These are phyloP conservation scores for Sporothrix variecibatus DNA, from an alignment of 2,329 filamentous ascomycete species.

Conservation along the genomic window DNA sequence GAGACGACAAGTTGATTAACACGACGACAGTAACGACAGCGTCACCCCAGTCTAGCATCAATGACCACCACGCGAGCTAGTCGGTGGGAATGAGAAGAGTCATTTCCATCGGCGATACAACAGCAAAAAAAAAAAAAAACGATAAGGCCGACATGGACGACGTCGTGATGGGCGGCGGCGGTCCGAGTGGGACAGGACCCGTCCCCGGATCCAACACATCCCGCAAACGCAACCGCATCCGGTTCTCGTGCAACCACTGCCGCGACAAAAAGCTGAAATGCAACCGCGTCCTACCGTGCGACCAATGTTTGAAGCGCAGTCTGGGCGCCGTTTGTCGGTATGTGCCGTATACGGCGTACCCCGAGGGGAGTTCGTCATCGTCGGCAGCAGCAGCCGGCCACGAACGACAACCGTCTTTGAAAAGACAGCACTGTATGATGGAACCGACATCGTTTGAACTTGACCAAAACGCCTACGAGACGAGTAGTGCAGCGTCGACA, in stretches of 20 bases:
- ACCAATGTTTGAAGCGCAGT: conserved; percentile 37
- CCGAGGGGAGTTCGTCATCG: not conserved
- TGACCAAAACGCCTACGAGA: not conserved
- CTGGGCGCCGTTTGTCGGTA: conserved; percentile 32
- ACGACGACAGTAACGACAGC: not conserved
- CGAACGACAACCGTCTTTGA: not conserved
- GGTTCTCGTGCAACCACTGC: conserved; percentile 40
- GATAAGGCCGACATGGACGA: not conserved
- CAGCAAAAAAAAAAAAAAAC: not conserved
- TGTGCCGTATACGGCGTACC: conserved; percentile 28
- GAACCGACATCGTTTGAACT: not conserved
- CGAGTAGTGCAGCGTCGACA: not conserved
- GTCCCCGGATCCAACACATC: not conserved
- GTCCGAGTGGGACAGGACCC: not conserved
- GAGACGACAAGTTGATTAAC: not conserved
- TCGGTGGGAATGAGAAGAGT: not conserved
- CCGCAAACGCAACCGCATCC: conserved; percentile 37
- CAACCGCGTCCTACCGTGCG: conserved; percentile 37
- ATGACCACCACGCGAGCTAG: not conserved
- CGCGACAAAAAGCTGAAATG: conserved; percentile 41
- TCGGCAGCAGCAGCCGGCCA: not conserved
- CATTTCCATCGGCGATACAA: not conserved
- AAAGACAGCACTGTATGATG: not conserved
- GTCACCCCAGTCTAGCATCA: not conserved
- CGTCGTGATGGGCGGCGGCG: not conserved